Base-by-base conservation (phyloP, 2,329 filamentous ascomycete species). In the Aspergillus sp. region DNA sequence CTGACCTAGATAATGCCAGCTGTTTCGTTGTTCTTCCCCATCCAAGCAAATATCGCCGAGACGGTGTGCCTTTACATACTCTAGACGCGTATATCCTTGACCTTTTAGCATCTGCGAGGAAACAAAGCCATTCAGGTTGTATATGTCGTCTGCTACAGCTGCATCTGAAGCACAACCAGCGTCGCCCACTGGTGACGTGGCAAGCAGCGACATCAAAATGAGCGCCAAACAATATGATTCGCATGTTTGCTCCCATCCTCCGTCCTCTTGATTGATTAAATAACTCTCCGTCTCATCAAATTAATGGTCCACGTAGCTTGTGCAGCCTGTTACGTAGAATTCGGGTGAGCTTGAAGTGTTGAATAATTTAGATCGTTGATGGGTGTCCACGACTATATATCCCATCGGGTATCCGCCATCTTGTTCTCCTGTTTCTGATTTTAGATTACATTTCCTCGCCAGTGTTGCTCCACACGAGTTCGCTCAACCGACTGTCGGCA, bases 121-220 rank as follows among this genome's bases (percentile, higher is more conserved):
- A 48, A 47, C 52, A 55, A 55, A 42, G 15, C 49, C 60, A 52
- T 52, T 54, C 45, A 61, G 39, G 20, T 51, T 56, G 50, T 45
- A 49, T 49, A 62, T 59, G 42, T 48, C 50, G 51, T 13, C 44
- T 24, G 38, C 45, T 58, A 53, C 56, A 43, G 53, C 55, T 60
- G 63, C 58, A 62, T 61, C 55, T 56, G 52, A 64, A 62, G 66
- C 65, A 62, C 65, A 68, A 64, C 57, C 59, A 54, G 62, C 61
- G 63, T 63, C 63, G 64, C 60, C 63, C 56, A 54, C 34, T 58
- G 55, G 64, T 73, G 70, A 73, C 70, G 70, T 73, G 71, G 69
- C 71, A 69, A 64, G 61, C 62, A 47, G 58, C 56, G 57, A 61
- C 48, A 56, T 62, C 59, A 58, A 57, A 45, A 52, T 63, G 62